phyloP scores from a whole-genome alignment of 1,139 yeast species.

The Hanseniaspora uvarum region DNA sequence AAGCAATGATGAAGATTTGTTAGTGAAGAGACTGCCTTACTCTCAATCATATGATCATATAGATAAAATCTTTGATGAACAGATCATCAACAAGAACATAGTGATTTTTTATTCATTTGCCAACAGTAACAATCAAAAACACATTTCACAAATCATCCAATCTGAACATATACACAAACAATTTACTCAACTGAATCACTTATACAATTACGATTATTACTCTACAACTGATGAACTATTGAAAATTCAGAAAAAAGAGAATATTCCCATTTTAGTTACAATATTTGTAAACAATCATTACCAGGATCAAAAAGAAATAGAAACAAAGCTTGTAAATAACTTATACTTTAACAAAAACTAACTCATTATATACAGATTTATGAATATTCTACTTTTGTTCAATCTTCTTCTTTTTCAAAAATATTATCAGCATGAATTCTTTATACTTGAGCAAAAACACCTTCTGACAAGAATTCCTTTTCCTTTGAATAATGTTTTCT shows the following conservation, averaged over 20 bases:
- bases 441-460: constrained; percentile 17
- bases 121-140: constrained; percentile 13
- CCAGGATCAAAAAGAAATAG: not conserved
- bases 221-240: constrained; percentile 2
- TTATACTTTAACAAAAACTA: constrained; percentile 6
- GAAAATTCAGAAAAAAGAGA: constrained; percentile 7
- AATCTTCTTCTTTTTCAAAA: too few relatives aligned
- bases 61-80: constrained; percentile 1
- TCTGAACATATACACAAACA: not conserved
- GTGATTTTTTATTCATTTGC: constrained; percentile 12
- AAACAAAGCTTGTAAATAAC: not conserved
- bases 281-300: not conserved
- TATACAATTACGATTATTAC: constrained; percentile 10
- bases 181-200: constrained; percentile 7
- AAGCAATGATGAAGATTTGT: not conserved
- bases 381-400: too few relatives aligned
- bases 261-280: constrained; percentile 15
- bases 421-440: too few relatives aligned
- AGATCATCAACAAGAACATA: not conserved
- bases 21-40: constrained; percentile 10
- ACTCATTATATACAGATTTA: not conserved
- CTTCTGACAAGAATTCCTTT: constrained; percentile 3
- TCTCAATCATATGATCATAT: constrained; percentile 11
- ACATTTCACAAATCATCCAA: constrained; percentile 13
- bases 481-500: constrained; percentile 42